phyloP scores from a whole-genome alignment of 495 filamentous ascomycete species.

The Friedmanniomyces simplex region DNA sequence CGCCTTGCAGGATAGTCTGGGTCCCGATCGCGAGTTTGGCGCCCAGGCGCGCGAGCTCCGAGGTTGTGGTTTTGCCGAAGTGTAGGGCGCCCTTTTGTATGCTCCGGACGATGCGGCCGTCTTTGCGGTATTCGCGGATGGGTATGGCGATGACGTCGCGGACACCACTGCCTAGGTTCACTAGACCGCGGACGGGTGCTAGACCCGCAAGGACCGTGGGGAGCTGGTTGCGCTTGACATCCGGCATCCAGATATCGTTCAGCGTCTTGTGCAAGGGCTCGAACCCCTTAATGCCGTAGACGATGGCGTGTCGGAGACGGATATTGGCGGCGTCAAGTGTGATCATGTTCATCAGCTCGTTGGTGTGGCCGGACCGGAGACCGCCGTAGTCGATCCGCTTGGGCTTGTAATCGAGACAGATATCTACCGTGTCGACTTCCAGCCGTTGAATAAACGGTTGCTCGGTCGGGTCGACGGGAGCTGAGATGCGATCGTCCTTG shows the following conservation, averaged over 20 bases:
- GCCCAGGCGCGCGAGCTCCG: constrained; percentile 81
- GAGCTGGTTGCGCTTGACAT: constrained; percentile 83
- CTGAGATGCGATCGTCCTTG: constrained; percentile 60
- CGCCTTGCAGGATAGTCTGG: constrained; percentile 77
- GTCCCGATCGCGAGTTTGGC: constrained; percentile 93
- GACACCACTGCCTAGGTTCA: constrained; percentile 81
- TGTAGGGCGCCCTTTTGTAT: constrained; percentile 80
- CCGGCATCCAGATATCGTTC: constrained; percentile 95
- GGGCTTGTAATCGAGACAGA: constrained; percentile 94
- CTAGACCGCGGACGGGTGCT: constrained; percentile 77
- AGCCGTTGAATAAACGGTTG: constrained; percentile 82
- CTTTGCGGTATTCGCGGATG: constrained; percentile 84
- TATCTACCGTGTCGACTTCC: constrained; percentile 69
- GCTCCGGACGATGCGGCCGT: constrained; percentile 83
- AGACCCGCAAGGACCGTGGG: constrained; percentile 80
- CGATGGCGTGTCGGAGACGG: constrained; percentile 75
- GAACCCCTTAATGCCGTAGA: constrained; percentile 86
- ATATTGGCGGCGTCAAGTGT: constrained; percentile 83
- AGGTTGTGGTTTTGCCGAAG: constrained; percentile 87
- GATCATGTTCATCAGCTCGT: constrained; percentile 98
- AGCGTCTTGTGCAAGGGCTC: constrained; percentile 76
- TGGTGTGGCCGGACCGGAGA: constrained; percentile 92
- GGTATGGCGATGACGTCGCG: constrained; percentile 79
- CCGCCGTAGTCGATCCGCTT: constrained; percentile 92
- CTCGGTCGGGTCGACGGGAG: constrained; percentile 23